Conservation (phyloP, 2,329 filamentous ascomycete genomes). For the Aspergillus versicolor region DNA sequence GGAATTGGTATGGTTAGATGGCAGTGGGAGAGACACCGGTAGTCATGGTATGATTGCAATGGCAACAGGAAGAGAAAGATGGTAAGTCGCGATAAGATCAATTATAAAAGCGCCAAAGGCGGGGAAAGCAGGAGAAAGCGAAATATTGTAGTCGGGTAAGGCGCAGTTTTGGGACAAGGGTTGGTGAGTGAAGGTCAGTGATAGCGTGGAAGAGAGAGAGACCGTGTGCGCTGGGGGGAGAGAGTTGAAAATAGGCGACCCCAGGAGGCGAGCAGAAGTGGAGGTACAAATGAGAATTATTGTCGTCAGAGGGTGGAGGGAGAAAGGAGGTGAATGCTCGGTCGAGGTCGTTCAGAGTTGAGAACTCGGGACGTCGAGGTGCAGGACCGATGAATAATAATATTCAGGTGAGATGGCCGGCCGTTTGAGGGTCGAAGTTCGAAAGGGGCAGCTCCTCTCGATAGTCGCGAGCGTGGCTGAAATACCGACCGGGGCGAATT, state of each 20-base stretch:
- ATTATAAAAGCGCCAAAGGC: neutral
- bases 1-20: neutral
- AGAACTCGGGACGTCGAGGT: neutral
- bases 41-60: constrained; percentile 4
- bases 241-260: neutral
- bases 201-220: neutral
- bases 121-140: neutral
- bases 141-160: constrained; percentile 3
- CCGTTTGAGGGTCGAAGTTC: too few relatives aligned
- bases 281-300: neutral
- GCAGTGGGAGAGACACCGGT: neutral
- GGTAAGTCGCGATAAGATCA: neutral
- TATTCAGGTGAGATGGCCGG: neutral
- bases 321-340: neutral
- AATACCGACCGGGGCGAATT: neutral
- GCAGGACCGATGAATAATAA: neutral
- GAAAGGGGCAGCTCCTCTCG: too few relatives aligned
- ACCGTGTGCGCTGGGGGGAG: neutral
- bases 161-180: neutral
- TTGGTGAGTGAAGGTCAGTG: neutral
- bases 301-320: neutral
- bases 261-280: neutral
- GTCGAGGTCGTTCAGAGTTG: neutral
- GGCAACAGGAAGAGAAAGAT: neutral
- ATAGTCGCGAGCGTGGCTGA: too few relatives aligned